phyloP scores from a whole-genome alignment of 2,329 filamentous ascomycete species.

The Sclerotinia borealis region DNA sequence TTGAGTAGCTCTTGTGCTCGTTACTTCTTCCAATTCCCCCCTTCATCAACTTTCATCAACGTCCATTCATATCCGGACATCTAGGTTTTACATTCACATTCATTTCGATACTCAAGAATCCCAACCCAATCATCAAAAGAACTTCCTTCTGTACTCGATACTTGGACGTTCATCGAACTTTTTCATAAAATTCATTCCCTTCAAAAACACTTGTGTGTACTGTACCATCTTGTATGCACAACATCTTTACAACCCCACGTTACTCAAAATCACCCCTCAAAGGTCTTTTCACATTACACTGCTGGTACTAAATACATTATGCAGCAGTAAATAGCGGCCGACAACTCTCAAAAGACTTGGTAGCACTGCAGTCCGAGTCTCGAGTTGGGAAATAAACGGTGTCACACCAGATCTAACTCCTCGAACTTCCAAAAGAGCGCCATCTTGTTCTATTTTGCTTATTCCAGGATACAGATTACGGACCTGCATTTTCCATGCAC shows the following conservation, averaged over 20 bases:
- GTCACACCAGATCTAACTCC: background rate
- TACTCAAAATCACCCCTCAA: slow-evolving; percentile 6
- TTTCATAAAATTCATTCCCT: background rate
- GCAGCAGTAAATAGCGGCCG: slow-evolving; percentile 3
- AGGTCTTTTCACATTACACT: slow-evolving; percentile 3
- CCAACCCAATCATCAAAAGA: no score
- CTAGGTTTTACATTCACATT: background rate
- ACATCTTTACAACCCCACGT: slow-evolving; percentile 5
- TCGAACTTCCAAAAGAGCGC: background rate
- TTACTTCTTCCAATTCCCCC: background rate
- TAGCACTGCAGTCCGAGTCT: background rate
- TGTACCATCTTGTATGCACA: slow-evolving; percentile 5
- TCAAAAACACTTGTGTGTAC: background rate
- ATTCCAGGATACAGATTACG: background rate
- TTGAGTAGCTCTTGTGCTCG: background rate
- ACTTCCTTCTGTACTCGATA: background rate
- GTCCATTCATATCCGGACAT: background rate
- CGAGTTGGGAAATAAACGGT: background rate
- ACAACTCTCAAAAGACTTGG: background rate
- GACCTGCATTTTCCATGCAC: background rate
- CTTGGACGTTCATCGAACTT: background rate
- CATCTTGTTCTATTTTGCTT: background rate
- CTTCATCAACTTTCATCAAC: background rate
- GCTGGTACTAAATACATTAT: slow-evolving; percentile 6
- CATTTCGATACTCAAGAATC: no score